Conservation (phyloP, 208 protist species). For the Novymonas esmeraldas region DNA sequence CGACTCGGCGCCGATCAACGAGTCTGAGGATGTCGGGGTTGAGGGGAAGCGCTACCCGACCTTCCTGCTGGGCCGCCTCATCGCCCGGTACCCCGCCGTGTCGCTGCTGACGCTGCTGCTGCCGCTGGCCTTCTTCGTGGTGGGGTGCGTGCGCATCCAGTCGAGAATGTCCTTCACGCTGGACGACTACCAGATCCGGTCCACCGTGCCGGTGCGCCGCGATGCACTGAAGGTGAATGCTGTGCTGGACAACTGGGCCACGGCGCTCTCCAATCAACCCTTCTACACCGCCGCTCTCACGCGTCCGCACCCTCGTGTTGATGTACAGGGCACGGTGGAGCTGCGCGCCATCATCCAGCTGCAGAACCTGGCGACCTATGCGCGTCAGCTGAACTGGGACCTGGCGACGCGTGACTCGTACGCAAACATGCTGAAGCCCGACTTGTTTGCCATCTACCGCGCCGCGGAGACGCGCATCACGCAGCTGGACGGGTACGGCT, state of each 20-base stretch:
- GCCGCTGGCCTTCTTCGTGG: constrained; percentile 43
- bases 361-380: constrained; percentile 7
- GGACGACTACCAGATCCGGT: constrained; percentile 45
- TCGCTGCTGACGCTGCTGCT: constrained; percentile 32
- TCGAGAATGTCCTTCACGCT: constrained; percentile 30
- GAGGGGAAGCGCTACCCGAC: constrained; percentile 55
- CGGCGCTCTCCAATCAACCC: constrained; percentile 13
- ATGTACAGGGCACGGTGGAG: constrained; percentile 34
- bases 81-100: constrained; percentile 22
- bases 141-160: constrained; percentile 29
- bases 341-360: constrained; percentile 28
- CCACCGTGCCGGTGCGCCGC: constrained; percentile 16
- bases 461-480: constrained; percentile 14
- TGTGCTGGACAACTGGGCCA: constrained; percentile 24
- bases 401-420: constrained; percentile 1
- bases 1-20: constrained; percentile 31
- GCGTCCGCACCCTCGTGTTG: constrained; percentile 13
- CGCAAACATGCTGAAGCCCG: constrained; percentile 19
- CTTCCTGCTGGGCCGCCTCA: constrained; percentile 23
- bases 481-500: constrained; percentile 17
- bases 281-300: constrained; percentile 12
- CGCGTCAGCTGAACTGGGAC: background rate
- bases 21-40: constrained; percentile 41
- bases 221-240: constrained; percentile 19
- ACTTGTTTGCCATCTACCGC: constrained; percentile 7